Conservation (phyloP, 2,329 filamentous ascomycete species). For the Aspergillus sp. region DNA sequence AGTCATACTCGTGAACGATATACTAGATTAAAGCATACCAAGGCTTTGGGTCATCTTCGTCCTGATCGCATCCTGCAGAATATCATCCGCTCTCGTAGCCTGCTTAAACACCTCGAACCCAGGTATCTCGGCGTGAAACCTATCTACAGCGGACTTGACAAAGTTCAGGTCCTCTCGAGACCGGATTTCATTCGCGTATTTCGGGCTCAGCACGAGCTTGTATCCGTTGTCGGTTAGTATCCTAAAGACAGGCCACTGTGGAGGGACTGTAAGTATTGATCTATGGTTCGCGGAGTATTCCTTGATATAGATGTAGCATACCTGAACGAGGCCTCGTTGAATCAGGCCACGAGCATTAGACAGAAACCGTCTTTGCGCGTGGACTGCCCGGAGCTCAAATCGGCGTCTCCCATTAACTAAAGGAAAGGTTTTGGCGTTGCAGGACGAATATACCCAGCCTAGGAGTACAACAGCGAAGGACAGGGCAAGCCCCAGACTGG, state of each 20-base stretch:
- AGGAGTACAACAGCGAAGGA: background rate
- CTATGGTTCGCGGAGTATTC: too few species aligned
- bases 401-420: slow-evolving; percentile 1
- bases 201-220: slow-evolving; percentile 19
- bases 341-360: background rate
- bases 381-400: background rate
- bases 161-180: slow-evolving; percentile 21
- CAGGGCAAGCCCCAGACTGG: too few species aligned
- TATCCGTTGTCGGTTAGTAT: slow-evolving; percentile 19
- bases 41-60: slow-evolving; percentile 25
- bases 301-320: background rate
- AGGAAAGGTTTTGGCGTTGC: background rate
- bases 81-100: slow-evolving; percentile 6
- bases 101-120: slow-evolving; percentile 23
- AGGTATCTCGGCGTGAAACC: slow-evolving; percentile 19
- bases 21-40: slow-evolving; percentile 9
- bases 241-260: background rate
- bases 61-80: slow-evolving; percentile 21
- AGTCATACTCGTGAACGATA: too few species aligned
- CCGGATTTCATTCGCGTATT: slow-evolving; percentile 26
- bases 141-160: slow-evolving; percentile 6
- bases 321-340: background rate
- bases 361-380: background rate
- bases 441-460: background rate
- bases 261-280: too few species aligned